Base-by-base conservation (phyloP, 2,329 filamentous ascomycete genomes). In the Pseudopithomyces chartarum region DNA sequence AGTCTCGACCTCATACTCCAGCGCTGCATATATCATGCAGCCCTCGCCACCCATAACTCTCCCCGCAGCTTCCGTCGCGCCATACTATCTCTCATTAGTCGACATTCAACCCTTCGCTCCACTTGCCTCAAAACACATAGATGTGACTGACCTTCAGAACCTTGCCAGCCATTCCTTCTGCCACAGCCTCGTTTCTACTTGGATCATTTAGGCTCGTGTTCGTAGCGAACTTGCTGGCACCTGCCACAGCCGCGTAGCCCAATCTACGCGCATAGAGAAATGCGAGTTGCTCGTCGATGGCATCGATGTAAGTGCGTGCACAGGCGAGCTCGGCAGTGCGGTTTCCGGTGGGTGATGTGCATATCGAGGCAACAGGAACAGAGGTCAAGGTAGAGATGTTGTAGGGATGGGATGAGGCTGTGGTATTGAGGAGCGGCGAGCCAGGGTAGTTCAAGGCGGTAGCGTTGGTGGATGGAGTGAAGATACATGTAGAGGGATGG, bases 261-360 rank as follows among this genome's bases (percentile, higher is more conserved):
- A 57, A 38, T 34, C 55, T 26, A 13, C 55, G 44, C 12, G 55
- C 55, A 17, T 54, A 57, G 2, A 57, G 46, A 17, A 50, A 54
- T 6, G 55, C 50, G 13, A 57, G 55, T 20, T 57, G 55, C 44
- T 57, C 55, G 45, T 57, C 55, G 33, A 57, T 57, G 29, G 55
- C 55, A 34, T 54, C 55, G 39, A 57, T 57, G 39, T 57, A 51
- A 8, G 17, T 32, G 22, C 55, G 55, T 23, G 55, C 55, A 40
- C 55, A 57, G 34, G 50, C 46, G 20, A 57, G 55, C 22, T 54
- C 44, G 22, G 39, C 50, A 15, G 44, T 53, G 19, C 19, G 29
- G 39, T 53, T 57, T 15, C 40, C 34, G 12, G 49, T 44, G 3
- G 38, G 17, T 8, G 36, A 44, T 23, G 38, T 51, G 51, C 51